Conservation (phyloP, 768 basidiomycete species). For the Auricularia auricula-judae region DNA sequence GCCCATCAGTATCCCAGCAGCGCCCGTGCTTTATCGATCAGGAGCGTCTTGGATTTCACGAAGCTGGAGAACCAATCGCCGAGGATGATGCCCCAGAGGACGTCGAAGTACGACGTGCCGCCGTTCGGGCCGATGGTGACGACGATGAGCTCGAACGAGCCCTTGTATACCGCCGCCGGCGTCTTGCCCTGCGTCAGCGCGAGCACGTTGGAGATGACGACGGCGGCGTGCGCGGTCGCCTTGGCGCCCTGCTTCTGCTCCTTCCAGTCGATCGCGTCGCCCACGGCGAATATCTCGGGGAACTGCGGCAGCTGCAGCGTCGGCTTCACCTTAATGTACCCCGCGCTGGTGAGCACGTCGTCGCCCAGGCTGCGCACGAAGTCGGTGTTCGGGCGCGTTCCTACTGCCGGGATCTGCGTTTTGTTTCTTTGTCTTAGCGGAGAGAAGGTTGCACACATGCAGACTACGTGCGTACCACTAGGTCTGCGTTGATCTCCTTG, state of each 20-base stretch:
- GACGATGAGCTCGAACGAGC: conserved; percentile 41
- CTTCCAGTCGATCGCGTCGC: conserved; percentile 51
- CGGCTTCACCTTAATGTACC: conserved; percentile 34
- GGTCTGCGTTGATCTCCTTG: conserved; percentile 8
- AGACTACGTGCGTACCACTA: conserved; percentile 6
- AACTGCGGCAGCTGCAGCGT: conserved; percentile 45
- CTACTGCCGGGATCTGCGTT: conserved; percentile 8
- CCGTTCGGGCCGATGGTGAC: conserved; percentile 41
- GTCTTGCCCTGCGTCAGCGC: conserved; percentile 28
- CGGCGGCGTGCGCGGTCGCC: conserved; percentile 26
- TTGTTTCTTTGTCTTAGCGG: too few relatives aligned
- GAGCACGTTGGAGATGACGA: conserved; percentile 41
- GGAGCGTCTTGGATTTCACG: conserved; percentile 24
- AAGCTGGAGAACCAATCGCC: conserved; percentile 31
- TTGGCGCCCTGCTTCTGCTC: conserved; percentile 56
- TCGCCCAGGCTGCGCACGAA: conserved; percentile 38
- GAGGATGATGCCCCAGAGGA: conserved; percentile 34
- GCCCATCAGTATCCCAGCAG: too few relatives aligned
- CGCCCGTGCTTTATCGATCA: too few relatives aligned
- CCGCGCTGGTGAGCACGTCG: conserved; percentile 21
- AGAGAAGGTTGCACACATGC: too few relatives aligned
- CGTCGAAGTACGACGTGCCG: conserved; percentile 26
- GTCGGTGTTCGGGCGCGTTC: conserved; percentile 33
- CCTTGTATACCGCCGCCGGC: conserved; percentile 33
- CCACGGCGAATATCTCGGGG: conserved; percentile 49